Percentiles rank a stretch among this genome's conserved stretches.
Evolutionary conservation across 148 eudicot species (phyloP).

Genomic region (Rhododendron henanense): DNA sequence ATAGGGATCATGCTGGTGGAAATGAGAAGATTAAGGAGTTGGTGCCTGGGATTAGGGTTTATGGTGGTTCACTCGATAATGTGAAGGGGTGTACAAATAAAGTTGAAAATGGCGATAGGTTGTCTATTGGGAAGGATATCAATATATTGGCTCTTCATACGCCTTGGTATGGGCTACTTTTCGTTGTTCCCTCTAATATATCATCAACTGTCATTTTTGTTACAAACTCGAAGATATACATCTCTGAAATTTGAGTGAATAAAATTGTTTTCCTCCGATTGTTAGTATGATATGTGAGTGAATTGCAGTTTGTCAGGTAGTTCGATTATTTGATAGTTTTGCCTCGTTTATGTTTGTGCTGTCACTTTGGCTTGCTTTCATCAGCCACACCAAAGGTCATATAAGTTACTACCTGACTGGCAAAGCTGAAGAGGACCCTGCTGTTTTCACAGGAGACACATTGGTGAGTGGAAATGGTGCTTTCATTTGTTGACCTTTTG

Average conservation of each 20-base stretch:
- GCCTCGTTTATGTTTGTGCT: background rate
- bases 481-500: background rate
- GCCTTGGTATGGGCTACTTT: slow-evolving; percentile 53
- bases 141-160: slow-evolving; percentile 75
- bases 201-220: background rate
- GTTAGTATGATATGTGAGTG: background rate
- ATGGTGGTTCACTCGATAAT: slow-evolving; percentile 86
- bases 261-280: background rate
- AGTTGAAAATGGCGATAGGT: slow-evolving; percentile 78
- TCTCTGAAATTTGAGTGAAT: background rate
- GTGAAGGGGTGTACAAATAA: slow-evolving; percentile 79
- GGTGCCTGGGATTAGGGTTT: slow-evolving; percentile 72
- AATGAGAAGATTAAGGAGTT: slow-evolving; percentile 68
- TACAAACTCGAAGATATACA: background rate
- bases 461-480: slow-evolving; percentile 43
- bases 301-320: background rate
- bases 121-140: slow-evolving; percentile 60
- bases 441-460: slow-evolving; percentile 95
- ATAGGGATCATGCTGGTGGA: slow-evolving; percentile 98
- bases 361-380: slow-evolving; percentile 22
- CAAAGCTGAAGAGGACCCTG: slow-evolving; percentile 74
- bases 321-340: background rate
- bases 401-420: slow-evolving; percentile 90
- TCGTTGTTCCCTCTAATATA: background rate
- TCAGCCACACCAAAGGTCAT: slow-evolving; percentile 96